phyloP scores from a whole-genome alignment of 2,329 filamentous ascomycete genomes.

The Hypocrella siamensis region DNA sequence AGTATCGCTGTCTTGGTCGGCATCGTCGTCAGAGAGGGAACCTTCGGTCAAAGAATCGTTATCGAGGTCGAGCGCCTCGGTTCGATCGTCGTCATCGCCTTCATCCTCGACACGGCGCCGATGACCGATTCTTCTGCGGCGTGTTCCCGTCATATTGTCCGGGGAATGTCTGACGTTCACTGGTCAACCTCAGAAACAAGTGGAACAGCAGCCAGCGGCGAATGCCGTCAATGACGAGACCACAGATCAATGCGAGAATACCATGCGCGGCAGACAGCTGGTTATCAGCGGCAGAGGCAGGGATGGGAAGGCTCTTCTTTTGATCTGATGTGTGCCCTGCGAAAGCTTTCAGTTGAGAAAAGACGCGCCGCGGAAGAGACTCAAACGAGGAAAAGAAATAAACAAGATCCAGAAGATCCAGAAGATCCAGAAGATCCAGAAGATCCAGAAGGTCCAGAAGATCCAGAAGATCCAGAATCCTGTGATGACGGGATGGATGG shows the following conservation, averaged over 20 bases:
- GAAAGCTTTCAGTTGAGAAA: no score
- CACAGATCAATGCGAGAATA: constrained; percentile 10
- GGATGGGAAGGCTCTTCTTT: no score
- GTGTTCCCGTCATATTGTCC: constrained; percentile 23
- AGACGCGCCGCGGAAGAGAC: no score
- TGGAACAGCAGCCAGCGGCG: constrained; percentile 13
- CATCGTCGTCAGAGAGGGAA: constrained; percentile 47
- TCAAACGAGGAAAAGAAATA: no score
- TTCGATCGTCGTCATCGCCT: constrained; percentile 49
- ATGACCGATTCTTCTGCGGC: constrained; percentile 51
- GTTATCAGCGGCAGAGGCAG: constrained; percentile 3
- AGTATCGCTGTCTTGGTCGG: constrained; percentile 46
- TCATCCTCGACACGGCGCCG: constrained; percentile 56
- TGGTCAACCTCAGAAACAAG: no score
- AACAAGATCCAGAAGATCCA: no score
- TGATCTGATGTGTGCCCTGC: no score
- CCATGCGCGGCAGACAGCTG: constrained; percentile 11
- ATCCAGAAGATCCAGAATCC: no score
- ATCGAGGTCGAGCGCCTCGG: constrained; percentile 39
- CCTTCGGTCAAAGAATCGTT: constrained; percentile 53
- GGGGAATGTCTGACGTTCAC: constrained; percentile 1
- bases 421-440: no score
- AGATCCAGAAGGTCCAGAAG: no score
- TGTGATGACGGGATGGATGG: no score
- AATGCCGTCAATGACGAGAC: constrained; percentile 11